These are phyloP conservation scores for Omphalea diandra DNA, from an alignment of 441 rosid genomes.

Conservation along the genomic window DNA sequence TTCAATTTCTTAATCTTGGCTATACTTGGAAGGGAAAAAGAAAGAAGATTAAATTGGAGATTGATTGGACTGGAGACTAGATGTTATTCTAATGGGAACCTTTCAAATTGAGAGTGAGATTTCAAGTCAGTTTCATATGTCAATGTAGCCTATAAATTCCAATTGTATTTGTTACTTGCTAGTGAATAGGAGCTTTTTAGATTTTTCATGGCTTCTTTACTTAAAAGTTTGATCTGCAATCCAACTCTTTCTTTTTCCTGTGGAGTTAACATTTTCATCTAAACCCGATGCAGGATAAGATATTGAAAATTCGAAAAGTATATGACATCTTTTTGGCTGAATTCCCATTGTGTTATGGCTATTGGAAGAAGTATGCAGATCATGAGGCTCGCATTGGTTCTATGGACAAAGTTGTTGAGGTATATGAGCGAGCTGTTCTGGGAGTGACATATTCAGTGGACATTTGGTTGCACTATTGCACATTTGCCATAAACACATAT, in stretches of 20 bases:
- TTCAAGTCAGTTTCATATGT: not conserved
- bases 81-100: not conserved
- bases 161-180: not conserved
- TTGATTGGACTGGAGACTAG: not conserved
- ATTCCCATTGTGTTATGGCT: slow-evolving; percentile 96
- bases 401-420: slow-evolving; percentile 94
- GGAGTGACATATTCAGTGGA: slow-evolving; percentile 97
- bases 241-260: not conserved
- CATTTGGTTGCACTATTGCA: slow-evolving; percentile 91
- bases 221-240: not conserved
- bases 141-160: not conserved
- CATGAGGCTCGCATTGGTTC: slow-evolving; percentile 87
- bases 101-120: not conserved
- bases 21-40: not conserved
- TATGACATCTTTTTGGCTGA: slow-evolving; percentile 93
- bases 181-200: not conserved
- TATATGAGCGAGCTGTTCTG: slow-evolving; percentile 87
- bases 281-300: slow-evolving; percentile 62
- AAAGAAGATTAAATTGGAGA: not conserved
- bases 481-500: slow-evolving; percentile 80
- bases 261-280: slow-evolving; percentile 17
- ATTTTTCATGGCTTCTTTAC: not conserved
- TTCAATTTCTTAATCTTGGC: not conserved
- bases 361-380: slow-evolving; percentile 98
- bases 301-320: slow-evolving; percentile 74